phyloP scores from a whole-genome alignment of 2,329 filamentous ascomycete genomes.

The Colletotrichum coccodes region DNA sequence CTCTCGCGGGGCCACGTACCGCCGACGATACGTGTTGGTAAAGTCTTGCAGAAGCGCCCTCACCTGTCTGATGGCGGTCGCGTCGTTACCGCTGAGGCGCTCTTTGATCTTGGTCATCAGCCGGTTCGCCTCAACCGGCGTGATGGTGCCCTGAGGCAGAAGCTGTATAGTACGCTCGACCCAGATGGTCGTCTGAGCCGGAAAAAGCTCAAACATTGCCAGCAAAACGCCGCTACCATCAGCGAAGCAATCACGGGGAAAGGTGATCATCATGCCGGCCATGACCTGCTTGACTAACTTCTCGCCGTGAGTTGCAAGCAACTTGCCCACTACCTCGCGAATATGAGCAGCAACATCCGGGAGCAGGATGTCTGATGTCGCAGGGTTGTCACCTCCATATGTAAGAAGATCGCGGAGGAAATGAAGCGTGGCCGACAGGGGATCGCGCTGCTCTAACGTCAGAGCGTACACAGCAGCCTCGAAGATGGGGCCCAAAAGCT shows the following conservation, averaged over 20 bases:
- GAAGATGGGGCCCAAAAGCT: slow-evolving; percentile 84
- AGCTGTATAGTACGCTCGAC: slow-evolving; percentile 85
- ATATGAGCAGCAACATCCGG: slow-evolving; percentile 74
- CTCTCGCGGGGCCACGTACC: slow-evolving; percentile 95
- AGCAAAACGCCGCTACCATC: slow-evolving; percentile 95
- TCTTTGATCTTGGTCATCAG: slow-evolving; percentile 85
- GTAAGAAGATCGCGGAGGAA: slow-evolving; percentile 92
- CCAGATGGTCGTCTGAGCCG: slow-evolving; percentile 82
- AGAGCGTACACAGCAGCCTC: slow-evolving; percentile 88
- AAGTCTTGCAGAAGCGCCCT: slow-evolving; percentile 92
- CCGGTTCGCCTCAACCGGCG: slow-evolving; percentile 80
- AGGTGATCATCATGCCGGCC: slow-evolving; percentile 99
- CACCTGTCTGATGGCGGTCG: slow-evolving; percentile 76
- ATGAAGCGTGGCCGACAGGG: slow-evolving; percentile 89
- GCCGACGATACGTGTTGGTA: slow-evolving; percentile 90
- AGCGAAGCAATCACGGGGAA: slow-evolving; percentile 93
- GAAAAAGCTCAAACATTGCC: slow-evolving; percentile 87
- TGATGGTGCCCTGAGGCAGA: slow-evolving; percentile 85
- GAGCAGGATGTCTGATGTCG: slow-evolving; percentile 66
- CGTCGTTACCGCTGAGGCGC: slow-evolving; percentile 74
- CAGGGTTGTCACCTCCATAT: slow-evolving; percentile 83
- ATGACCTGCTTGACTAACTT: slow-evolving; percentile 87
- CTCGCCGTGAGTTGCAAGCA: slow-evolving; percentile 78
- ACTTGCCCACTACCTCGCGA: slow-evolving; percentile 75
- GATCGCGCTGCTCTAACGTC: slow-evolving; percentile 89